phyloP scores from a whole-genome alignment of 192 early-diverging fungal species.

The Backusella morwellensis region DNA sequence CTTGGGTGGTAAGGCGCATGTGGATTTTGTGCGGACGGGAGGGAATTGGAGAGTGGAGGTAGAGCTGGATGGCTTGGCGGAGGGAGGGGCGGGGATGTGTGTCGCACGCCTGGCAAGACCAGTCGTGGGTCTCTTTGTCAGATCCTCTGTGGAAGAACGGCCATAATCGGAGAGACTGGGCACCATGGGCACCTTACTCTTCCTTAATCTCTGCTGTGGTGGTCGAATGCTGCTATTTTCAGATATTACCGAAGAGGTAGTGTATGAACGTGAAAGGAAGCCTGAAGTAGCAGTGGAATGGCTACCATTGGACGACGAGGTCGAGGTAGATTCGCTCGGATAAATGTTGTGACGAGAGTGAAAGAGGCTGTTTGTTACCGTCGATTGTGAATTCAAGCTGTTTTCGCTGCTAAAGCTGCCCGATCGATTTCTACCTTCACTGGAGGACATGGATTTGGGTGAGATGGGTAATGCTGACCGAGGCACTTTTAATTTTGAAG shows the following conservation, averaged over 20 bases:
- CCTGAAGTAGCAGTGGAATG: background rate
- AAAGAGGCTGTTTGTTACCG: background rate
- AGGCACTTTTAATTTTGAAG: background rate
- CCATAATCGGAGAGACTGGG: background rate
- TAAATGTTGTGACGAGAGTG: background rate
- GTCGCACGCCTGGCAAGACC: constrained; percentile 27
- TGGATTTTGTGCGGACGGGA: background rate
- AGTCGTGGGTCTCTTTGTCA: background rate
- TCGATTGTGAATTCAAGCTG: constrained; percentile 11
- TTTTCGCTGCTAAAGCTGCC: constrained; percentile 17
- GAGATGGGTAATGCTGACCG: background rate
- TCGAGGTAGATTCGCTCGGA: constrained; percentile 10
- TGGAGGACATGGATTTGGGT: background rate
- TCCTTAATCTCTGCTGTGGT: background rate
- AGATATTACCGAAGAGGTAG: background rate
- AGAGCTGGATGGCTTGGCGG: background rate
- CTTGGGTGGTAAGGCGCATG: background rate
- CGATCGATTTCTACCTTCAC: background rate
- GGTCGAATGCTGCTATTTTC: background rate
- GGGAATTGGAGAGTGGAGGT: background rate
- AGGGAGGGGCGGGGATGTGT: constrained; percentile 29
- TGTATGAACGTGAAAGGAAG: background rate
- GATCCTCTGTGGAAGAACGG: background rate
- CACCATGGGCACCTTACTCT: background rate
- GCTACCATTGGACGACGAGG: background rate